phyloP scores from a whole-genome alignment of 192 early-diverging fungal species.

The Linnemannia hyalina region DNA sequence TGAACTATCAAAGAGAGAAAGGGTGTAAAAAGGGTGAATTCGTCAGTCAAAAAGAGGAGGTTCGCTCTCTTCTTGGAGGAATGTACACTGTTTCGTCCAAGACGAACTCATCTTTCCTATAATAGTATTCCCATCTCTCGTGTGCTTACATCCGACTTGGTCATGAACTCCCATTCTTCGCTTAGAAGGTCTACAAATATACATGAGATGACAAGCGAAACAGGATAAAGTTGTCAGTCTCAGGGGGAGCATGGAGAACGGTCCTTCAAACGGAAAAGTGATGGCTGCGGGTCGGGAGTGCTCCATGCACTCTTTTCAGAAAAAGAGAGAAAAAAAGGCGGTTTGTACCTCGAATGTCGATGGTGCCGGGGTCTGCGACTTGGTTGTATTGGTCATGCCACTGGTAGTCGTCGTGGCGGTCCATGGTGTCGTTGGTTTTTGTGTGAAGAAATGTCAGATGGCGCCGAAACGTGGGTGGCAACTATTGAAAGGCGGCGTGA shows the following conservation, averaged over 20 bases:
- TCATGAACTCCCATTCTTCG: slow-evolving; percentile 69
- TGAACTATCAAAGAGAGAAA: slow-evolving; percentile 60
- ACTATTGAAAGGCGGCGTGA: not conserved
- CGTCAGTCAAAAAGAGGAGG: not conserved
- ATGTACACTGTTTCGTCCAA: not conserved
- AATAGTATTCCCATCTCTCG: not conserved
- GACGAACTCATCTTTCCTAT: not conserved
- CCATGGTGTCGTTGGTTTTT: slow-evolving; percentile 11
- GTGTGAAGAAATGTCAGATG: not conserved
- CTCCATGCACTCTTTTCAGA: not conserved
- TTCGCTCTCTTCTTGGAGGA: not conserved
- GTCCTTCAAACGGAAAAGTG: not conserved
- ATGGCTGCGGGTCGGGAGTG: no score
- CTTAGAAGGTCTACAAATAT: slow-evolving; percentile 45
- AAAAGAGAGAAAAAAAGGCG: not conserved
- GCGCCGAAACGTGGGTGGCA: not conserved
- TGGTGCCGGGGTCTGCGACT: slow-evolving; percentile 21
- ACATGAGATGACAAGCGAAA: not conserved
- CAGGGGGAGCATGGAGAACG: not conserved
- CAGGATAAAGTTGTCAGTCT: not conserved
- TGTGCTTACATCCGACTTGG: slow-evolving; percentile 62
- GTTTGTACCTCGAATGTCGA: slow-evolving; percentile 46
- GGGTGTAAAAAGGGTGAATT: not conserved
- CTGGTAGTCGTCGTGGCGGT: slow-evolving; percentile 37
- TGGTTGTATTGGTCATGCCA: slow-evolving; percentile 46